Evolutionary conservation across 139 green algal species (phyloP), one percentile per base, ranked within the genome.

Genomic region (Diplosphaera chodatii): DNA sequence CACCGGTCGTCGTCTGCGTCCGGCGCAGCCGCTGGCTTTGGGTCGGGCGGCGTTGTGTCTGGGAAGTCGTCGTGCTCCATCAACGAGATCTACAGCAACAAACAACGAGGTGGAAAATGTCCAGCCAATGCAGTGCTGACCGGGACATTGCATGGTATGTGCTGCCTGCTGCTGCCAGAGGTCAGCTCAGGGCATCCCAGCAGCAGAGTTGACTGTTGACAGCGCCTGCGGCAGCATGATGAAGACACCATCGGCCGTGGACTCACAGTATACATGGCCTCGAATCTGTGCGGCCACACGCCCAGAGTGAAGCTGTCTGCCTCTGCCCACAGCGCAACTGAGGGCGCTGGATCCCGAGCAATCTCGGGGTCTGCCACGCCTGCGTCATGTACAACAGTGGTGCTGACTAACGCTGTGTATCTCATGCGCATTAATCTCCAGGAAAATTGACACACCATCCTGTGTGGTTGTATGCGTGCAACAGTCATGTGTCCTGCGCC

Each of bases 241-340:
- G n/a, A 37, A 59, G 18, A 59, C 13, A 18, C 3, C 13, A 23
- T 5, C 13, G 16, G 10, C 15, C 25, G 5, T 18, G 25, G 21
- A n/a, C 32, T 31, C 32, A 76, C 71, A 31, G 64, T 77, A 32
- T 82, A 78, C 16, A 75, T 29, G 18, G 80, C 82, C 37, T 83
- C 62, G 55, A 87, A 87, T 16, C 67, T 28, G 68, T 86, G 76
- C 1, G 77, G 74, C 71, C 71, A 86, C 1, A 74, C 18, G 2
- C 22, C 23, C 55, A 68, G 28, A 0, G 73, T 73, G 21, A 10
- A 15, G 20, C 63, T 33, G 30, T 72, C 56, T 29, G 33, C 23
- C 31, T 67, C 32, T 27, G 67, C 34, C 4, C 64, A 10, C 28
- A 78, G 29, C 23, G 28, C 65, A 23, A 78, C 40, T 18, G 33